phyloP scores from a whole-genome alignment of 345 rosid species.

The Anacardium occidentale region DNA sequence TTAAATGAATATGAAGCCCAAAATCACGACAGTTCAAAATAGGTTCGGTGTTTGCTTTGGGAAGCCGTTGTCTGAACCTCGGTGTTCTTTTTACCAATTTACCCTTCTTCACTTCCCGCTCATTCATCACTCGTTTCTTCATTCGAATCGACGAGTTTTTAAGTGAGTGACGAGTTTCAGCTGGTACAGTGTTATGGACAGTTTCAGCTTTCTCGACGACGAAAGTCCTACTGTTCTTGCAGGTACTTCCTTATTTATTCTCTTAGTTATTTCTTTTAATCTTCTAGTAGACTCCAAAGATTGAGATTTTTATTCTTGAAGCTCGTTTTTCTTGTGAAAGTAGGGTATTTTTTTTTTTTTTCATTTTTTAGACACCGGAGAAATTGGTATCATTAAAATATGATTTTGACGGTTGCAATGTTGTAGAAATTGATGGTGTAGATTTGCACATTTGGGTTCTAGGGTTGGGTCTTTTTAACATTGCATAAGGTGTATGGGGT shows the following conservation, averaged over 20 bases:
- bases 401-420: background rate
- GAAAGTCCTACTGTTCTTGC: background rate
- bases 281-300: background rate
- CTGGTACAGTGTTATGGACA: conserved; percentile 21
- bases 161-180: conserved; percentile 6
- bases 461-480: background rate
- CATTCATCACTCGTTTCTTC: background rate
- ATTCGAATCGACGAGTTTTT: background rate
- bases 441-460: background rate
- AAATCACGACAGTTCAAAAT: background rate
- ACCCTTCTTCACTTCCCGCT: conserved; percentile 7
- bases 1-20: too few species aligned
- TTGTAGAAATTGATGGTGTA: background rate
- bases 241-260: conserved; percentile 12
- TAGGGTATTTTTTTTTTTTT: too few species aligned
- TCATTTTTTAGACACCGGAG: too few species aligned
- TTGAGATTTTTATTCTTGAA: background rate
- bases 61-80: conserved; percentile 13
- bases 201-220: background rate
- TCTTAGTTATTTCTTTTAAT: background rate
- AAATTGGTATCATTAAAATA: background rate
- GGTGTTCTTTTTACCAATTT: background rate
- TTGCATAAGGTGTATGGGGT: background rate
- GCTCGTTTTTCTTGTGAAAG: background rate
- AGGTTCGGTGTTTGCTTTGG: conserved; percentile 18